Base-by-base conservation (phyloP, 2,329 filamentous ascomycete species). In the Trichoderma koningii region DNA sequence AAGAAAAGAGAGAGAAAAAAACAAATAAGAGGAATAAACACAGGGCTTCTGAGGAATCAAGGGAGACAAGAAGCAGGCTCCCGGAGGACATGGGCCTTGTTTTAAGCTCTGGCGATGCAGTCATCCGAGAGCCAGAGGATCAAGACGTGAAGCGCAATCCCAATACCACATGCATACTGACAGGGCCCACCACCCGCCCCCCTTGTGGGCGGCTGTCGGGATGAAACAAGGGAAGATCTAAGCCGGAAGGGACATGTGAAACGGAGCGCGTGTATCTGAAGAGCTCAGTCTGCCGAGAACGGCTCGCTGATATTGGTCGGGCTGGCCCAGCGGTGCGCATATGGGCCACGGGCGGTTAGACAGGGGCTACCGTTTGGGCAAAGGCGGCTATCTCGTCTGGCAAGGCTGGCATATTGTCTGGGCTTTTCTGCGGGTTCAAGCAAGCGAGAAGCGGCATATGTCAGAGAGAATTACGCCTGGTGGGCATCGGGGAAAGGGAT, bases 261-360 rank as follows among this genome's bases (percentile, higher is more conserved):
- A 86, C 83, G 73, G 69, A 71, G 73, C 73, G 75, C 68, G 75
- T 79, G 83, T 85, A 75, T 85, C 81, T 79, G 75, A 81, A 80
- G 70, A 71, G 73, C 71, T 74, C 73, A 75, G 77, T 76, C 71
- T 74, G 71, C 69, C 68, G 71, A 68, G 68, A 74, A 79, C 70
- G 74, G 76, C 75, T 75, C 74, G 74, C 76, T 76, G 78, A 81
- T 79, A 85, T 84, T 85, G 83, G 83, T 78, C 79, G 73, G 10
- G 71, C 70, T 68, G 66, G 78, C 23, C 80, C 79, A 79, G 56
- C 48, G 48, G 44, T 56, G 34, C 34, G 34, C 34, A 38, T 38
- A 38, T 28, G 38, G 44, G 59, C 60, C 45, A 51, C 59, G 66
- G 68, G 70, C 69, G 69, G 69, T 55, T 70, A 70, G 56, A 56